Base-by-base conservation (phyloP, 2,329 filamentous ascomycete species). In the Fusarium duplospermum region DNA sequence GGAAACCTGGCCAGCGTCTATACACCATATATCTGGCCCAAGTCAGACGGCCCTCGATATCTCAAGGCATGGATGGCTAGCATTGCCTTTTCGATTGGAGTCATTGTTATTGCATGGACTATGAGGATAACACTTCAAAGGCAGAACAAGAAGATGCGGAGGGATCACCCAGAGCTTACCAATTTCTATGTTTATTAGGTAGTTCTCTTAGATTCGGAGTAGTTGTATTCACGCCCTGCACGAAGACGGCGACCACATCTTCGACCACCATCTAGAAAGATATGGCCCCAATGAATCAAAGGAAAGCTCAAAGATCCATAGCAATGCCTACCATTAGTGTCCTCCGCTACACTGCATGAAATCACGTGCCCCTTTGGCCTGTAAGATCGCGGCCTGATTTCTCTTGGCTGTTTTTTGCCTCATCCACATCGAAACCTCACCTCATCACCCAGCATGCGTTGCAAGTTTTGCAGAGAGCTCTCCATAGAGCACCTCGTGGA, bases 1-100 rank as follows among this genome's bases (percentile, higher is more conserved):
- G 72, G 72, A 0, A 74, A 74, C 2, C 3, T 74, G 20, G 65
- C 72, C 0, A 73, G 74, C 4, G 72, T 74, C 0, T 74, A 74
- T 2, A 75, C 72, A 4, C 69, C 72, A 0, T 74, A 74, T 27
- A 1, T 74, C 2, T 74, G 72, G 72, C 69, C 69, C 0, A 63
- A 57, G 3, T 65, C 62, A 0, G 69, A 75, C 16, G 69, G 52
- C 2, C 72, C 72, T 13, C 72, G 72, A 0, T 74, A 74, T 38
- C 56, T 64, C 2, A 54, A 33, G 7, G 69, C 69, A 3, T 72
- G 69, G 69, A 62, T 64, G 9, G 40, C 59, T 0, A 72, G 69
- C 3, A 72, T 72, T 14, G 69, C 64, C 1, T 72, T 71, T 18
- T 72, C 69, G 6, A 18, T 72, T 16, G 68, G 69, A 4, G 69